Evolutionary conservation across 176 grass and related monocot genomes (phyloP).

Genomic region (Carex parvula): DNA sequence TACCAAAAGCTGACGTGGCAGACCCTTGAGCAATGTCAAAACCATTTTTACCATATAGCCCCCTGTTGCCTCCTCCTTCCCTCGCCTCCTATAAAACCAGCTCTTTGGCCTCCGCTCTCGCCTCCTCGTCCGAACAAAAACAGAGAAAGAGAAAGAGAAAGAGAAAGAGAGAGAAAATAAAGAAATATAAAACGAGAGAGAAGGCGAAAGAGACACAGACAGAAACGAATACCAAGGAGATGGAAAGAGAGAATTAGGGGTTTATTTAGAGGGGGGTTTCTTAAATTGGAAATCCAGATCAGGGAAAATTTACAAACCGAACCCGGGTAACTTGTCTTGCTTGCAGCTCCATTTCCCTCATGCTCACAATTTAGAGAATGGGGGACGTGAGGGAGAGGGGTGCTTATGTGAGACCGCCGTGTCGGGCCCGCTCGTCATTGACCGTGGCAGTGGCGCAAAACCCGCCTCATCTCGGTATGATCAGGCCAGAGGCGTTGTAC

Average conservation of each 20-base stretch:
- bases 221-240: conserved; percentile 2
- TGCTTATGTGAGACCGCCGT: background rate
- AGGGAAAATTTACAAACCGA: conserved; percentile 9
- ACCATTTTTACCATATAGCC: conserved; percentile 7
- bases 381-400: conserved; percentile 14
- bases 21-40: background rate
- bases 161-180: background rate
- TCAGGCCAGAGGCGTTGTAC: conserved; percentile 14
- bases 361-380: conserved; percentile 15
- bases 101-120: background rate
- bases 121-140: conserved; percentile 10
- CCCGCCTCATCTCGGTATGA: background rate
- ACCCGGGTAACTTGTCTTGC: background rate
- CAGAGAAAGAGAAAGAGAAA: background rate
- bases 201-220: background rate
- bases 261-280: conserved; percentile 22
- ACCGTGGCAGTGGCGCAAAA: background rate
- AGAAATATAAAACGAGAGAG: background rate
- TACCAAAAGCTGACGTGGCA: conserved; percentile 22
- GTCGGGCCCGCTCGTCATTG: conserved; percentile 19
- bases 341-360: conserved; percentile 16
- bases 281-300: conserved; percentile 25
- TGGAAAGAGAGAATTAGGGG: background rate
- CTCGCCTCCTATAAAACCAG: conserved; percentile 30
- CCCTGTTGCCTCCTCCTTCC: background rate